Percentiles rank a stretch among this genome's conserved stretches.
These are phyloP conservation scores for Penicillium longicatenatum DNA, from an alignment of 495 filamentous ascomycete genomes.

Conservation along the genomic window DNA sequence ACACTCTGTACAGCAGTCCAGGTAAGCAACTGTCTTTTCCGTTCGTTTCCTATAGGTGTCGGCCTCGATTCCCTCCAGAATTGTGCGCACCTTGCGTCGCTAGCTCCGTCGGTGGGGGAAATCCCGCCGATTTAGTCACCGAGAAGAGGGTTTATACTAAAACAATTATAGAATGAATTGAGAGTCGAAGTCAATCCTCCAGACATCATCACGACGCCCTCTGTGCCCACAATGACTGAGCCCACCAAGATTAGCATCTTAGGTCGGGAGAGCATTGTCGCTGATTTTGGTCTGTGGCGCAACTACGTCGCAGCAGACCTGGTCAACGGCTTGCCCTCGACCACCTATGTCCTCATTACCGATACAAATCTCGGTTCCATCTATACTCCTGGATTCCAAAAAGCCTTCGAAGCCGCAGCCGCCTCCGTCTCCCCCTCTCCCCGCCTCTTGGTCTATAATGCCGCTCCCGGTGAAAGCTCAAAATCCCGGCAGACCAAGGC, in stretches of 20 bases:
- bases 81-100: slow-evolving; percentile 22
- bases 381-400: slow-evolving; percentile 77
- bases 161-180: slow-evolving; percentile 38
- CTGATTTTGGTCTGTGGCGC: slow-evolving; percentile 90
- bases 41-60: background rate
- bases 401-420: slow-evolving; percentile 62
- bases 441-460: slow-evolving; percentile 81
- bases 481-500: slow-evolving; percentile 92
- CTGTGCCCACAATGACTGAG: slow-evolving; percentile 37
- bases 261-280: slow-evolving; percentile 77
- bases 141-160: slow-evolving; percentile 15
- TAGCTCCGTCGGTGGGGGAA: slow-evolving; percentile 25
- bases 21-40: slow-evolving; percentile 14
- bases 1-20: slow-evolving; percentile 18
- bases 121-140: slow-evolving; percentile 14
- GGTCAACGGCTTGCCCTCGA: slow-evolving; percentile 72
- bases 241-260: slow-evolving; percentile 58
- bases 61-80: slow-evolving; percentile 7
- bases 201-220: slow-evolving; percentile 6
- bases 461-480: slow-evolving; percentile 88
- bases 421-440: slow-evolving; percentile 52
- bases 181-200: slow-evolving; percentile 21
- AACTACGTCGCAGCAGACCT: slow-evolving; percentile 81
- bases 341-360: slow-evolving; percentile 94
- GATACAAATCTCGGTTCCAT: slow-evolving; percentile 86